Evolutionary conservation across 176 grass and related monocot genomes (phyloP).

Genomic region (Cocos nucifera): DNA sequence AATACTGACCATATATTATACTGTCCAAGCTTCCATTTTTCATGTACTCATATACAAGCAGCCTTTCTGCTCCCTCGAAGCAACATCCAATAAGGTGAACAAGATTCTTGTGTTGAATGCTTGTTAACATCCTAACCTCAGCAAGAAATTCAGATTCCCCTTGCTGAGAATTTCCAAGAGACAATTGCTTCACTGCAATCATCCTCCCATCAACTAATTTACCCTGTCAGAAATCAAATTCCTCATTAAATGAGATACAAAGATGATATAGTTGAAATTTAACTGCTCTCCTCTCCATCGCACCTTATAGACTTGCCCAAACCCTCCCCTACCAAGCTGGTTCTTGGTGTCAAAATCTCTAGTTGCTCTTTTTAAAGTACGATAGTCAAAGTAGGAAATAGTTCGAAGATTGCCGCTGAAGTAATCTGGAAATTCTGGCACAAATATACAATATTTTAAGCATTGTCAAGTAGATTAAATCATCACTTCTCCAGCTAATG

Average conservation of each 20-base stretch:
- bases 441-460: not conserved
- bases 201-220: conserved; percentile 38
- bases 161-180: conserved; percentile 48
- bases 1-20: conserved; percentile 31
- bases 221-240: conserved; percentile 23
- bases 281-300: not conserved
- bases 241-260: not conserved
- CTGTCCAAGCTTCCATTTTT: conserved; percentile 57
- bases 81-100: conserved; percentile 61
- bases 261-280: not conserved
- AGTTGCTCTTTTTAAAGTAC: conserved; percentile 48
- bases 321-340: conserved; percentile 50
- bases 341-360: conserved; percentile 40
- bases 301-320: conserved; percentile 49
- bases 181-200: conserved; percentile 63
- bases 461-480: not conserved
- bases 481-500: not conserved
- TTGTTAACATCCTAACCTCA: conserved; percentile 65
- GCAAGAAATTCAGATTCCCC: conserved; percentile 65
- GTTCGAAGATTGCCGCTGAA: conserved; percentile 54
- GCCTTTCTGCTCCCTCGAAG: conserved; percentile 38
- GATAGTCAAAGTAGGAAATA: conserved; percentile 46
- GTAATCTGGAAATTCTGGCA: conserved; percentile 33
- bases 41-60: conserved; percentile 68
- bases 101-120: conserved; percentile 69